Base-by-base conservation (phyloP, 441 rosid genomes). In the Sinapis alba region DNA sequence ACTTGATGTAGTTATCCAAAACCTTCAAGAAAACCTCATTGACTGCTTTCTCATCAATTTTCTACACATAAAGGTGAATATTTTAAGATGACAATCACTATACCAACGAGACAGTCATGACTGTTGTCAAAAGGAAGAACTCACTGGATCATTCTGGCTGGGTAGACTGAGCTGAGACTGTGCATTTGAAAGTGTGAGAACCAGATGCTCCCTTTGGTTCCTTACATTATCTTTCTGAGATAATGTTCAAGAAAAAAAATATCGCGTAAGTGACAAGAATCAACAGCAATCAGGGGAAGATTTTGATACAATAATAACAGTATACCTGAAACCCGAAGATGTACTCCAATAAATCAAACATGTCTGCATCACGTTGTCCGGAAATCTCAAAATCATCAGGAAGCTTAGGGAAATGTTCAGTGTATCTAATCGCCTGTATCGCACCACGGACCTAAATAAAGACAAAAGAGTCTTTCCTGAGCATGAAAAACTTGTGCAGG, bases 261-360 rank as follows among this genome's bases (percentile, higher is more conserved):
- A 57, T 7, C 60, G 43, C 30, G 72, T 57, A 74, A 79, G 58
- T 11, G 38, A 78, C 57, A 51, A 74, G 45, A 50, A 30, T 61
- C 16, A 54, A 63, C 57, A 77, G 32, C 65, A 54, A 50, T 30
- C 34, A 71, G 34, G 69, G 72, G 72, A 71, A 67, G 23, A 45
- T 27, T 61, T 53, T 71, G 65, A 75, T 38, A 61, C 36, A 68
- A 65, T 23, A n/a, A 20, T 19, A 64, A 32, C 53, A 57, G 78
- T 84, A 70, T 78, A 96, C 99, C 98, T 96, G 99, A 86, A 96
- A 96, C 72, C 98, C 98, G 84, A 96, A 94, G 24, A 85, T 92
- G 84, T 82, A 90, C 73, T 90, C 94, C 79, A 96, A 72, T 70
- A 92, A 91, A 85, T 96, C 99, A 87, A 96, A 96, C 87, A 96